phyloP scores from a whole-genome alignment of 2,329 filamentous ascomycete genomes.

The Cercospora beticola region DNA sequence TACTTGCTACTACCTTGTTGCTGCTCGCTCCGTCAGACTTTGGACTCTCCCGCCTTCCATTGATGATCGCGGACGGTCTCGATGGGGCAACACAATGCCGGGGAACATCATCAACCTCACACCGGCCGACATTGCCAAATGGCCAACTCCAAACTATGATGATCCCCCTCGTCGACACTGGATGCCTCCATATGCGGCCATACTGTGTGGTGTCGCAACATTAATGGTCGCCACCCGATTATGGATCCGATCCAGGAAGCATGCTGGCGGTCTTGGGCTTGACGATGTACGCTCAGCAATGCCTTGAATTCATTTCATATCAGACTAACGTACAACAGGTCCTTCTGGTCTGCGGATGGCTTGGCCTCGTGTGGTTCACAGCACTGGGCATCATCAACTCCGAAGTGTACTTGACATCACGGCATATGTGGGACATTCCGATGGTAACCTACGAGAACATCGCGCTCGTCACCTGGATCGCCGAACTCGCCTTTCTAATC shows the following conservation, averaged over 20 bases:
- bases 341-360: constrained; percentile 29
- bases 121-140: constrained; percentile 32
- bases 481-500: constrained; percentile 37
- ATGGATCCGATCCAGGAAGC: constrained; percentile 33
- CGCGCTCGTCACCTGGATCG: constrained; percentile 37
- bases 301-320: too few species aligned
- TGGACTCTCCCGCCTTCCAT: background rate
- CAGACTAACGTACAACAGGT: constrained; percentile 18
- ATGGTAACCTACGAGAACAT: constrained; percentile 18
- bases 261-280: constrained; percentile 33
- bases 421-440: constrained; percentile 42
- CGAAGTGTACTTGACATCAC: constrained; percentile 34
- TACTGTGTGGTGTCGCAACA: constrained; percentile 31
- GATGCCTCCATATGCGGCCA: constrained; percentile 36
- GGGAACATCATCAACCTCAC: constrained; percentile 34
- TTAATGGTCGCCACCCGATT: constrained; percentile 32
- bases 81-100: constrained; percentile 27
- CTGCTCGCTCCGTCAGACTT: background rate
- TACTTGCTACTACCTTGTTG: background rate
- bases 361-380: constrained; percentile 29
- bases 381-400: constrained; percentile 26
- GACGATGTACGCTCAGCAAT: constrained; percentile 34
- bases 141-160: constrained; percentile 36
- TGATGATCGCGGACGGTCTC: background rate
- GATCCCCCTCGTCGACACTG: constrained; percentile 35